Base-by-base conservation (phyloP, 1,284 basidiomycete species). In the Inonotus hispidus region DNA sequence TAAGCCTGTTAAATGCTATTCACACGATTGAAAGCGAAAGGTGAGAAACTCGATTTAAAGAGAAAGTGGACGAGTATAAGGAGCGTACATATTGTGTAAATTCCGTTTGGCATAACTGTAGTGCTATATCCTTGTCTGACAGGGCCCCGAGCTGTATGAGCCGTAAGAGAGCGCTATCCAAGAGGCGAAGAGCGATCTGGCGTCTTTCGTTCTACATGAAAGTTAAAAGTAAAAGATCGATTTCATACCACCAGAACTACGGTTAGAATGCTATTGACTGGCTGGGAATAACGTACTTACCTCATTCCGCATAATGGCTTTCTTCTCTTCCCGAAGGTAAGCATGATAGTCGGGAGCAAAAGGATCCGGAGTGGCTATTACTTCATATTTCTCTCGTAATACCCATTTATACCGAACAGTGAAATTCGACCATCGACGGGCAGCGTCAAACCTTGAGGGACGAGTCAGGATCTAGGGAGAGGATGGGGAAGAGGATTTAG, bases 391-490 rank as follows among this genome's bases (percentile, higher is more conserved):
- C 0, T 78, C 72, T 27, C 74, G 71, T 65, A 84, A 87, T 0
- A 86, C 82, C 89, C 89, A 92, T 69, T 92, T 92, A 68, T 88
- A 88, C 38, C 89, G 79, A 21, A 82, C 77, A 47, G 77, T 69
- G 67, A 85, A 83, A 66, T 84, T 85, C 37, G 77, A 71, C 43
- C 71, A 67, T 56, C 76, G 69, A n/a, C 77, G 77, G 35, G 71
- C 65, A 67, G 69, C 69, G 11, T 74, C 70, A 1, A 69, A 65
- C 0, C 67, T 70, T 1, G 75, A 65, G 70, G 74, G 64, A 69
- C 68, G 71, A 29, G 72, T 60, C 8, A 61, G 19, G 57, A 62
- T 39, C 61, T 2, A 74, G 29, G 77, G 65, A 74, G 79, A 35
- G 8, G 0, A 4, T 13, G 16, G 29, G 53, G 50, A 49, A 19